Base-by-base conservation (phyloP, 2,329 filamentous ascomycete species). In the Xylaria arbuscula region DNA sequence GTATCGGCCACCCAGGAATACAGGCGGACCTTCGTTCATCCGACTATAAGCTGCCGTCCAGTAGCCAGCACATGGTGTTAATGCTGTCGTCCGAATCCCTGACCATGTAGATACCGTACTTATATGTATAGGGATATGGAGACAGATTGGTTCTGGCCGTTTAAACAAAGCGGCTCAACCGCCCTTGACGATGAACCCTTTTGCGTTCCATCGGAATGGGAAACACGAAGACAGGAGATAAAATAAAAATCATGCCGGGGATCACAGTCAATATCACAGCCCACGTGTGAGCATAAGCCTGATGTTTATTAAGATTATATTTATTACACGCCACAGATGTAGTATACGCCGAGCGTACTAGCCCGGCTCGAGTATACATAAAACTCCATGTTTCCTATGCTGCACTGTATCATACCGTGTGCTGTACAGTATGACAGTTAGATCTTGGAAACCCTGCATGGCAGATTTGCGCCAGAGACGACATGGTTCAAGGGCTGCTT, bases 401-500 rank as follows among this genome's bases (percentile, higher is more conserved):
- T 19, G 54, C 59, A 67, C 64, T 59, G 64, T 66, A 45, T 32
- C 1, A 9, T 57, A 57, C 55, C 40, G 55, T 60, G 34, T 42
- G 55, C 1, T 13, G 32, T 55, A 61, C 53, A 54, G 45, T 61
- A 45, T 32, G 13, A 48, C 40, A 61, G 51, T 57, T 42, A 54
- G 64, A 67, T 67, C 64, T 70, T 48, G 47, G 51, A 48, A 70
- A 45, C 67, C 64, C 64, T 70, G 68, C 68, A 67, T 64, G 64
- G 56, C 51, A 69, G 67, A 64, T 69, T 64, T 64, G 60, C 42
- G 58, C 64, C 67, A 61, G 64, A 63, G 64, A 61, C 55, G 64
- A 70, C 64, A 64, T 64, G 61, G 62, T 36, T 57, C 59, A 63
- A 64, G 64, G 56, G 45, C 45, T 61, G 61, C 57, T 63, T 40